phyloP scores from a whole-genome alignment of 2,329 filamentous ascomycete genomes.

The Drechmeria coniospora region DNA sequence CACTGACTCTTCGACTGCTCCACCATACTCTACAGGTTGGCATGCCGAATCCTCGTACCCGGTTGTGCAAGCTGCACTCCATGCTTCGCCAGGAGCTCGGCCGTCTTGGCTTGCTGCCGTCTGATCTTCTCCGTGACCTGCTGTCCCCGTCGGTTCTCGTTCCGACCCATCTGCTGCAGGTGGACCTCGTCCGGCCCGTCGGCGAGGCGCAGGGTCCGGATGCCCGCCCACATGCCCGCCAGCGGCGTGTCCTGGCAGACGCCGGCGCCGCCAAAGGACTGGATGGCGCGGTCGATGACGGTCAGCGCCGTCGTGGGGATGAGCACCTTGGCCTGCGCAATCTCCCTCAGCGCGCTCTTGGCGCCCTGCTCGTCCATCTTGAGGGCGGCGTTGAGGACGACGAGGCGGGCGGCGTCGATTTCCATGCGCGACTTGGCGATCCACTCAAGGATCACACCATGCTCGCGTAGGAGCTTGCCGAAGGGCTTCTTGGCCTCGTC shows the following conservation, averaged over 20 bases:
- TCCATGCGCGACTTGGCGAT: conserved; percentile 85
- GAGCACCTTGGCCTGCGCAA: conserved; percentile 87
- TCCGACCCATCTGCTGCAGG: conserved; percentile 62
- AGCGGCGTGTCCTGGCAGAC: conserved; percentile 91
- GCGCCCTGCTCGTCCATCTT: conserved; percentile 84
- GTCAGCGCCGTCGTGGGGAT: conserved; percentile 68
- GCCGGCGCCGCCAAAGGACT: conserved; percentile 81
- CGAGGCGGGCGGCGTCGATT: conserved; percentile 78
- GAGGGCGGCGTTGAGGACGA: conserved; percentile 88
- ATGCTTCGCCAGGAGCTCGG: conserved; percentile 49
- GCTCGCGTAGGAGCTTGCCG: conserved; percentile 69
- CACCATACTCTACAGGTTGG: conserved; percentile 28
- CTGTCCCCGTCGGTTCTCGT: conserved; percentile 58
- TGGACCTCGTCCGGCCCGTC: conserved; percentile 97
- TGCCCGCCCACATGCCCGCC: conserved; percentile 65
- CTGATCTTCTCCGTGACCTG: conserved; percentile 46
- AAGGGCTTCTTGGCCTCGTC: conserved; percentile 85
- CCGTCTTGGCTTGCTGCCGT: conserved; percentile 48
- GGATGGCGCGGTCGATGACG: conserved; percentile 87
- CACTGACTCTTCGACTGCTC: too few relatives aligned
- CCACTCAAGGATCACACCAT: conserved; percentile 91
- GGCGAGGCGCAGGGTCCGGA: conserved; percentile 69
- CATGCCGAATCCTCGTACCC: conserved; percentile 33
- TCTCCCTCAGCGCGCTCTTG: conserved; percentile 82
- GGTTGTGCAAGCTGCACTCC: conserved; percentile 29